These are phyloP conservation scores for Fusarium sp. DNA, from an alignment of 2,329 filamentous ascomycete genomes.

Conservation along the genomic window DNA sequence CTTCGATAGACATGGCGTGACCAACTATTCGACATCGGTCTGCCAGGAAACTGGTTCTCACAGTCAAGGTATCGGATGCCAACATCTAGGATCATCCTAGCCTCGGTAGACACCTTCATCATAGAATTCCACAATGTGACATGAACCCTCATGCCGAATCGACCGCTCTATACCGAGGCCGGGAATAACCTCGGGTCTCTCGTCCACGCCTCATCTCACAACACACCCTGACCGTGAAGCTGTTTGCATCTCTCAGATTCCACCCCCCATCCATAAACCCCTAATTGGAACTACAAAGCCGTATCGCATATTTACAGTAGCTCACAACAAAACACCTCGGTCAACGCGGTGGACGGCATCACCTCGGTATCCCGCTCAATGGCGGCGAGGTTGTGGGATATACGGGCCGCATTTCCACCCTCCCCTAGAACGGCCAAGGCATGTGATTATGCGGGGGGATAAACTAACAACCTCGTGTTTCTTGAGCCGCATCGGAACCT, in stretches of 20 bases:
- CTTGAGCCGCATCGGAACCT: constrained; percentile 10
- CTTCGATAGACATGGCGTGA: neutral
- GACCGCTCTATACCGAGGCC: neutral
- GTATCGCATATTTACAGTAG: neutral
- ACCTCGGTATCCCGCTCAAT: constrained; percentile 3
- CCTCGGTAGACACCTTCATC: neutral
- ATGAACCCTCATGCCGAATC: neutral
- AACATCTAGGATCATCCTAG: neutral
- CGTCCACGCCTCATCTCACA: neutral
- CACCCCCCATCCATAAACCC: neutral
- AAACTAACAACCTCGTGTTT: neutral
- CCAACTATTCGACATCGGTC: neutral
- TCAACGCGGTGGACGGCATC: neutral
- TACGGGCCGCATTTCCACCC: neutral
- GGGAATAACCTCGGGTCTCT: neutral
- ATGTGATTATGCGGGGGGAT: constrained; percentile 22
- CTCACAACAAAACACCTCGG: neutral
- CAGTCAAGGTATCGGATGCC: neutral
- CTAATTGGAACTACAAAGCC: neutral
- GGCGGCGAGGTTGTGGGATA: neutral
- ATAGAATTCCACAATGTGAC: neutral
- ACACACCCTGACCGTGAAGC: neutral
- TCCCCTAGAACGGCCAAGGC: neutral
- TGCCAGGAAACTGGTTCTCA: neutral
- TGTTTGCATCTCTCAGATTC: neutral